Conservation (phyloP, 2,329 filamentous ascomycete species). For the Drechslerella coelobrocha region DNA sequence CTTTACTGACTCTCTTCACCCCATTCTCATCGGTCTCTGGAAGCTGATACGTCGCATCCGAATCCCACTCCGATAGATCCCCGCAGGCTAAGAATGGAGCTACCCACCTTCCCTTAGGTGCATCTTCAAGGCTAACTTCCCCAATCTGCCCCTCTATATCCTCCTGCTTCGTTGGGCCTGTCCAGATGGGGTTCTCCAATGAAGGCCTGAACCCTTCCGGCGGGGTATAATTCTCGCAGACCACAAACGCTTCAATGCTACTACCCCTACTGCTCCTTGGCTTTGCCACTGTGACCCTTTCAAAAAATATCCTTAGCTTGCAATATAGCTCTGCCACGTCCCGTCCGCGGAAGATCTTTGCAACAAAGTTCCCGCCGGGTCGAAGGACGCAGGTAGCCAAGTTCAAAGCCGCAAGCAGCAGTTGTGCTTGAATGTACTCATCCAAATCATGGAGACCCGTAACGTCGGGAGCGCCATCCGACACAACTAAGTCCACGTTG, state of each 20-base stretch:
- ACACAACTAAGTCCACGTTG: constrained; percentile 85
- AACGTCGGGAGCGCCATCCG: constrained; percentile 93
- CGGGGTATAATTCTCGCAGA: constrained; percentile 86
- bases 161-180: constrained; percentile 62
- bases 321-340: constrained; percentile 96
- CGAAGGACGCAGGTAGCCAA: constrained; percentile 90
- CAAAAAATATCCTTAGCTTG: constrained; percentile 90
- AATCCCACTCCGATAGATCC: constrained; percentile 91
- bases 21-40: constrained; percentile 72
- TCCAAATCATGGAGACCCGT: constrained; percentile 96
- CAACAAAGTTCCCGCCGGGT: constrained; percentile 93
- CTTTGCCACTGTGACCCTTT: constrained; percentile 86
- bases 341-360: constrained; percentile 93
- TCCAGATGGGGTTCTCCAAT: constrained; percentile 77
- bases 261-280: constrained; percentile 93
- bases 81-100: constrained; percentile 97
- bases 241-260: constrained; percentile 94
- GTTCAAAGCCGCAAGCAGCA: constrained; percentile 92
- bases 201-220: constrained; percentile 77
- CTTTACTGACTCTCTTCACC: constrained; percentile 69
- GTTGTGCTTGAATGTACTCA: constrained; percentile 95
- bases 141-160: constrained; percentile 52
- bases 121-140: constrained; percentile 57
- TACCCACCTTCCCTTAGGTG: constrained; percentile 74
- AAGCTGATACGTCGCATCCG: constrained; percentile 90